phyloP scores from a whole-genome alignment of 1,284 basidiomycete genomes.

The Sutorius eximius region DNA sequence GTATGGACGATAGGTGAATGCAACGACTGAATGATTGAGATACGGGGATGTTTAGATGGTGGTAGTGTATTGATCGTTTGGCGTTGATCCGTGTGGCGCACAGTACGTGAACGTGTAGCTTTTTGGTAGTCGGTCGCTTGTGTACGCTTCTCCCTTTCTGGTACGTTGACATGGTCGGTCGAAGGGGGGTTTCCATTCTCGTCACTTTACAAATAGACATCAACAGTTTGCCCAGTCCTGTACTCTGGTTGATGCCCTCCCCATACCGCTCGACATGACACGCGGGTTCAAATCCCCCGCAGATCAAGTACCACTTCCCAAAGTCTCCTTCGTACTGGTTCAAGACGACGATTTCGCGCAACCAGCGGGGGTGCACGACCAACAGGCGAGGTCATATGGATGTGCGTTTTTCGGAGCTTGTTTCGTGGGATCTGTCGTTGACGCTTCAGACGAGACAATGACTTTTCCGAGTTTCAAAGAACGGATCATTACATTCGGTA shows the following conservation, averaged over 20 bases:
- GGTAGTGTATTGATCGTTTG: no score
- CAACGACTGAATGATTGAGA: background rate
- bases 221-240: constrained; percentile 21
- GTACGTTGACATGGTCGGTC: no score
- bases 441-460: constrained; percentile 59
- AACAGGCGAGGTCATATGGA: constrained; percentile 57
- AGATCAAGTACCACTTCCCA: constrained; percentile 48
- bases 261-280: constrained; percentile 29
- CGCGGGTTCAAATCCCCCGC: constrained; percentile 39
- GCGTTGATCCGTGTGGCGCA: no score
- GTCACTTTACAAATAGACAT: constrained; percentile 14
- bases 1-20: constrained; percentile 10
- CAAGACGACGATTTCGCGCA: constrained; percentile 57
- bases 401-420: constrained; percentile 43
- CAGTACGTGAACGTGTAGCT: background rate
- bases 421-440: constrained; percentile 6
- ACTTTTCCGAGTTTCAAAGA: constrained; percentile 71
- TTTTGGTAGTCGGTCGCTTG: no score
- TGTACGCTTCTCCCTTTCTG: no score
- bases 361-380: constrained; percentile 53
- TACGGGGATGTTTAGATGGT: no score
- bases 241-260: constrained; percentile 10
- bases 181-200: constrained; percentile 18
- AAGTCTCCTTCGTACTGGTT: constrained; percentile 60
- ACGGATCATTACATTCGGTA: constrained; percentile 90